Evolutionary conservation across 2,329 filamentous ascomycete genomes (phyloP).

Genomic region (Colletotrichum lupini): DNA sequence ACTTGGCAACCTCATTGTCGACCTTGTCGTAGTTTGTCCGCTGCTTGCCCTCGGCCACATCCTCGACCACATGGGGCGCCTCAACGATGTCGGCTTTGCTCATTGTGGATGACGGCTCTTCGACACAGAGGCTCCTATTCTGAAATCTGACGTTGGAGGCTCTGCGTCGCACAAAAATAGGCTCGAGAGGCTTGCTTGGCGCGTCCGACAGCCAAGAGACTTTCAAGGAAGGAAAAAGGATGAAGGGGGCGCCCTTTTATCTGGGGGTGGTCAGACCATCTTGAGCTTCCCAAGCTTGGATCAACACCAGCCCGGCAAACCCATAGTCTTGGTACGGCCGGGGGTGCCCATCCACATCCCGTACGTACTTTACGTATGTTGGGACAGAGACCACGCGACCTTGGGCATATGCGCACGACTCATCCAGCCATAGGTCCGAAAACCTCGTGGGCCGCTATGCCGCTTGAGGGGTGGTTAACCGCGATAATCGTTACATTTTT

Average conservation of each 20-base stretch:
- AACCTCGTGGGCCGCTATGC: background rate
- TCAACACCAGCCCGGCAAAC: background rate
- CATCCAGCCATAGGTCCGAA: background rate
- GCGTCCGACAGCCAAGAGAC: background rate
- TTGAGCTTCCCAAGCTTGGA: too few relatives aligned
- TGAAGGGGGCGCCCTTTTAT: background rate
- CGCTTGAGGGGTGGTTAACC: background rate
- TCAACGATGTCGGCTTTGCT: background rate
- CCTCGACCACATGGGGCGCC: constrained; percentile 9
- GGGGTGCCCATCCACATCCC: background rate
- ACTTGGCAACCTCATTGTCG: constrained; percentile 24
- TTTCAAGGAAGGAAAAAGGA: background rate
- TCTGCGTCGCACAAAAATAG: background rate
- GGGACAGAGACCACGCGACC: background rate
- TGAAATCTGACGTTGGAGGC: background rate
- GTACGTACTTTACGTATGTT: background rate
- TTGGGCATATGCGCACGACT: background rate
- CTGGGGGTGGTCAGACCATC: background rate
- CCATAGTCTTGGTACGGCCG: background rate
- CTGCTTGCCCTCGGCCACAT: constrained; percentile 11
- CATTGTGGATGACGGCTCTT: background rate
- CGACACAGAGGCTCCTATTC: too few relatives aligned
- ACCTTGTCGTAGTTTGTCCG: constrained; percentile 24
- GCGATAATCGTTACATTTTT: background rate
- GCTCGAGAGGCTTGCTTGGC: background rate